Evolutionary conservation across 257 asterid genomes (phyloP).

Genomic region (Solanum okadae): DNA sequence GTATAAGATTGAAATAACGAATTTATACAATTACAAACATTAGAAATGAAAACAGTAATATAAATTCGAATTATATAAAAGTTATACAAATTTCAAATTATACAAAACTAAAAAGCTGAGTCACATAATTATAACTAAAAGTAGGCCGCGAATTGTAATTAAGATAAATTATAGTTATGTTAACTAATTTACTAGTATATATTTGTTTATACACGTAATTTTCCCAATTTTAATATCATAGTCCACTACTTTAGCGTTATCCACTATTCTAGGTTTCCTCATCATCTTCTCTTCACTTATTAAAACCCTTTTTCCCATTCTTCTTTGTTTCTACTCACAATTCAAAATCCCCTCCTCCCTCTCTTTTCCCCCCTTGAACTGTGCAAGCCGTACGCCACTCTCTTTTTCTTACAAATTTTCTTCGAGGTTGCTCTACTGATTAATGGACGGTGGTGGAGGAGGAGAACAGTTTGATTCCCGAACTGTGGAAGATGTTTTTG

Average conservation of each 20-base stretch:
- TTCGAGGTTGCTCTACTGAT: not conserved
- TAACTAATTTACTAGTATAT: too few relatives aligned
- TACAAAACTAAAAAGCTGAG: too few relatives aligned
- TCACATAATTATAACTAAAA: too few relatives aligned
- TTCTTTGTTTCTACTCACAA: not conserved
- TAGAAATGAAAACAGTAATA: too few relatives aligned
- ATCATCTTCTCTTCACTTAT: not conserved
- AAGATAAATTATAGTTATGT: too few relatives aligned
- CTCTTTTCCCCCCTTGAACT: not conserved
- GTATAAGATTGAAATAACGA: too few relatives aligned
- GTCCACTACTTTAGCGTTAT: not conserved
- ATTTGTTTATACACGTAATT: too few relatives aligned
- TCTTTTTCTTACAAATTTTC: not conserved
- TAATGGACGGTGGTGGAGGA: conserved; percentile 20
- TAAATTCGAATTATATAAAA: too few relatives aligned
- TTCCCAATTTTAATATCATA: not conserved
- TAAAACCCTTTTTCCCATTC: not conserved
- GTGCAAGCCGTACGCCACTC: not conserved
- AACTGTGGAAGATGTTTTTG: conserved; percentile 44
- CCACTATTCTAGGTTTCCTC: not conserved
- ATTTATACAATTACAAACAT: too few relatives aligned
- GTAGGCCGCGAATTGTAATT: too few relatives aligned
- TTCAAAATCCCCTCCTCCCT: not conserved
- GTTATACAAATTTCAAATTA: too few relatives aligned
- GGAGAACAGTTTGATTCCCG: conserved; percentile 24